Evolutionary conservation across 345 rosid genomes (phyloP).

Genomic region (Gynandropsis gynandra): DNA sequence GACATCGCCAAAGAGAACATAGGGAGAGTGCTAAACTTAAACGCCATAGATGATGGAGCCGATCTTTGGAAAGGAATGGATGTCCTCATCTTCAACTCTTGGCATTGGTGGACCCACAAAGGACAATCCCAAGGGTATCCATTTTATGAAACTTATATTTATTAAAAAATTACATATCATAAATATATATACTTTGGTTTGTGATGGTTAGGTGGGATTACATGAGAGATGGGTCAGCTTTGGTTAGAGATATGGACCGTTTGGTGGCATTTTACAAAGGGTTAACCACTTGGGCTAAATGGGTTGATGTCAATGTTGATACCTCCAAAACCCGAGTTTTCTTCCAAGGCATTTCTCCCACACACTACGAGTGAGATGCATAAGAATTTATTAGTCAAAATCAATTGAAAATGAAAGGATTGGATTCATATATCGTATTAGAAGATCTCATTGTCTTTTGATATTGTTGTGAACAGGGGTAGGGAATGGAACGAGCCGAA

Average conservation of each 20-base stretch:
- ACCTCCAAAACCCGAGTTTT: constrained; percentile 63
- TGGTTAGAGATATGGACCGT: constrained; percentile 63
- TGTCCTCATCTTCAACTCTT: constrained; percentile 72
- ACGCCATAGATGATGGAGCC: constrained; percentile 52
- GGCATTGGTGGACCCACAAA: constrained; percentile 97
- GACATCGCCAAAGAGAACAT: constrained; percentile 51
- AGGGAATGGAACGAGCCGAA: constrained; percentile 75
- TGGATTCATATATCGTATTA: too few species aligned
- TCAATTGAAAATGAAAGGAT: too few species aligned
- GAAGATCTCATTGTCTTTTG: too few species aligned
- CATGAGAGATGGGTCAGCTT: constrained; percentile 44
- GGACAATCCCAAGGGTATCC: constrained; percentile 54
- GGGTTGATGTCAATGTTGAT: constrained; percentile 77
- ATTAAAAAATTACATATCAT: too few species aligned
- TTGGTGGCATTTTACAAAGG: constrained; percentile 71
- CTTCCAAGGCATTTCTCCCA: constrained; percentile 97
- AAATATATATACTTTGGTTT: too few species aligned
- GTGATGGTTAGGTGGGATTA: constrained; percentile 66
- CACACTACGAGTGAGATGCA: constrained; percentile 73
- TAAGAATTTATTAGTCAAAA: too few species aligned
- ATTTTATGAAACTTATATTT: too few species aligned
- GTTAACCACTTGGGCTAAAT: constrained; percentile 65
- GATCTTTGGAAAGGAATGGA: constrained; percentile 80
- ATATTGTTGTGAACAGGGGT: constrained; percentile 64
- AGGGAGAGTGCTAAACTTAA: constrained; percentile 62